Evolutionary conservation across 495 filamentous ascomycete genomes (phyloP).

Genomic region (Platismatia glauca): DNA sequence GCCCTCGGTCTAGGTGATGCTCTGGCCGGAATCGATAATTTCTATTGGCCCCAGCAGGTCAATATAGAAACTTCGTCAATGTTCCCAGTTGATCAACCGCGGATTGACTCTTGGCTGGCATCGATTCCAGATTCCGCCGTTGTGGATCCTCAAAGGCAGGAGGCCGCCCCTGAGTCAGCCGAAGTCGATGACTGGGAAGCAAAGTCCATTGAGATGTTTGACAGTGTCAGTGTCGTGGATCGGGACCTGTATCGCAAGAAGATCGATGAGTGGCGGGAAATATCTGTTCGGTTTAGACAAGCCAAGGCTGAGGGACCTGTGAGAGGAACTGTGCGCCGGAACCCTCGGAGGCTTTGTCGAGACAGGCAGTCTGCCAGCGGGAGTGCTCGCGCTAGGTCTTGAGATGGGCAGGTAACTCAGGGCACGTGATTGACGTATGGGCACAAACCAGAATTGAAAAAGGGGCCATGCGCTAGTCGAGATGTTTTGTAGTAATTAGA

Average conservation of each 20-base stretch:
- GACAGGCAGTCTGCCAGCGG: background rate
- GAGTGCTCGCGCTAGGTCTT: background rate
- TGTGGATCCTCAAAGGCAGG: background rate
- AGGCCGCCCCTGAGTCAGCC: background rate
- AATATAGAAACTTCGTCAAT: background rate
- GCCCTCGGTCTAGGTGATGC: background rate
- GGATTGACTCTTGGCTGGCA: background rate
- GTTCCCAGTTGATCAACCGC: background rate
- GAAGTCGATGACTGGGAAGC: conserved; percentile 6
- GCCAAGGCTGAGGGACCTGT: background rate
- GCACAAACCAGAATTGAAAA: too few relatives aligned
- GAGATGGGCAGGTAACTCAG: background rate
- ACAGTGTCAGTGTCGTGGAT: conserved; percentile 1
- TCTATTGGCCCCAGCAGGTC: background rate
- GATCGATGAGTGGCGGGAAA: background rate
- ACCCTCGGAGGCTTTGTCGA: background rate
- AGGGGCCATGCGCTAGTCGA: too few relatives aligned
- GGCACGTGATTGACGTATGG: too few relatives aligned
- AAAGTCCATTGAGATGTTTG: background rate
- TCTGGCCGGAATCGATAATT: too few relatives aligned
- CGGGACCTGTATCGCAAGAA: conserved; percentile 2
- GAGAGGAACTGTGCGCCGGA: background rate
- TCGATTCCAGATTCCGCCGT: background rate
- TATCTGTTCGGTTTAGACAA: background rate
- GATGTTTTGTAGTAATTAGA: too few relatives aligned